Base-by-base conservation (phyloP, 768 basidiomycete genomes). In the Boletus pseudo-olivaceus region DNA sequence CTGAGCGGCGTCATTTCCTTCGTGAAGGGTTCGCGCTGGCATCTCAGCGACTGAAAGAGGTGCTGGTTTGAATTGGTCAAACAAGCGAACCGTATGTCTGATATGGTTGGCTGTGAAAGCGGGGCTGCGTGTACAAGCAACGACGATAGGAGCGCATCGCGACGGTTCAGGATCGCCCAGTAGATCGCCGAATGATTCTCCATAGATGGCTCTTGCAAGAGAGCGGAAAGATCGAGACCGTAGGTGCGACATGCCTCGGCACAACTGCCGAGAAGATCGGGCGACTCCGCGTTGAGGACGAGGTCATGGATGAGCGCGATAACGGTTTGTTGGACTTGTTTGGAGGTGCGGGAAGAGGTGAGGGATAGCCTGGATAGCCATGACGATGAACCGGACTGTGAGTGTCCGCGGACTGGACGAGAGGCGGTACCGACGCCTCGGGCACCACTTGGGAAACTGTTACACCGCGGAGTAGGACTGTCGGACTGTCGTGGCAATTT, bases 161-260 rank as follows among this genome's bases (percentile, higher is more conserved):
- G 51, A 3, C 77, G 78, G 52, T 85, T 87, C 23, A 89, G 70
- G 57, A 89, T 81, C 0, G 82, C 83, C 88, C 88, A 90, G 63
- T 89, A 89, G 3, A 90, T 58, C 0, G 85, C 83, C 0, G 83
- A 82, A 60, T 83, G 85, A 0, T 73, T 74, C 60, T 88, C 88
- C 35, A 88, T 81, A 9, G 73, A 81, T 29, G 69, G 77, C 42
- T 87, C 82, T 61, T 88, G 87, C 0, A 90, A 71, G 9, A 90
- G 61, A 0, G 72, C 54, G 0, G 83, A 75, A 35, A 88, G 71
- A 5, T 79, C 76, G 2, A 88, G 58, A 17, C 68, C 70, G 35
- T 83, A 75, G 0, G 75, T 64, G 9, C 65, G 60, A 60, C 87
- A 88, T 0, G 84, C 84, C 11, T 82, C 81, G 4, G 79, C 76